A percentile compares a stretch with the other conserved stretches of the same genome.
Conservation (phyloP, 495 filamentous ascomycete species). For the Penicillium pulvis region DNA sequence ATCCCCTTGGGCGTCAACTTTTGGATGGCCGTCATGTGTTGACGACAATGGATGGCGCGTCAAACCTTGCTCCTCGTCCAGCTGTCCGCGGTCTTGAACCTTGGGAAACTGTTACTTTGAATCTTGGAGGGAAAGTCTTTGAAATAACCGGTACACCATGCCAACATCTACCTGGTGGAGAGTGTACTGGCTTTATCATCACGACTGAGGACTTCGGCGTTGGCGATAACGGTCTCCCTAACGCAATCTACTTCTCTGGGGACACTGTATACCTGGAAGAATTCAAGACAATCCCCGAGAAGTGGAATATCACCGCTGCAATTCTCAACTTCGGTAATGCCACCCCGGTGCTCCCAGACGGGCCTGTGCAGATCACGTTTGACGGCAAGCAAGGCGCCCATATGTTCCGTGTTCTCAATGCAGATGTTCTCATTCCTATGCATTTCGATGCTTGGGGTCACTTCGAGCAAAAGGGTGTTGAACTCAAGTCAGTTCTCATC, state of each 20-base stretch:
- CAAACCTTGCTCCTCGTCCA: conserved; percentile 43
- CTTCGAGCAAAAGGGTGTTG: no score
- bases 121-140: conserved; percentile 26
- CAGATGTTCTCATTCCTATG: no score
- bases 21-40: conserved; percentile 53
- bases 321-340: no score
- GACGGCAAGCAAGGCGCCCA: no score
- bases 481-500: no score
- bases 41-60: conserved; percentile 51
- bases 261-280: conserved; percentile 56
- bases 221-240: conserved; percentile 39
- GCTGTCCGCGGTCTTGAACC: conserved; percentile 43
- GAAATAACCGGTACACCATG: conserved; percentile 46
- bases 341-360: no score
- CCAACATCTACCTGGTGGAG: conserved; percentile 47
- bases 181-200: conserved; percentile 53
- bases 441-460: no score
- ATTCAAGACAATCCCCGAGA: conserved; percentile 28
- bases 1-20: conserved; percentile 40
- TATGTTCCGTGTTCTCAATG: no score
- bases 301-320: conserved; percentile 1
- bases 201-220: conserved; percentile 41
- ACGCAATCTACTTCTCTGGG: conserved; percentile 58
- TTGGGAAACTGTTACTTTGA: conserved; percentile 26
- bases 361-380: no score